Percentiles rank a stretch among this genome's conserved stretches.
These are phyloP conservation scores for Vitis vinifera DNA, from an alignment of 164 flowering plant species.

Conservation along the genomic window ASM3070453v1 NC_081815.1:2993501-2994000, in stretches of 20 bases:
- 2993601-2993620: not conserved
- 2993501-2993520: no score
- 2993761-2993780: conserved; percentile 93
- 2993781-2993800: conserved; percentile 96
- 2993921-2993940: no score
- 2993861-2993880: no score
- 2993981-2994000: not conserved
- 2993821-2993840: conserved; percentile 42
- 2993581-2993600: not conserved
- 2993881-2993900: no score
- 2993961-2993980: no score
- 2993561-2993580: no score
- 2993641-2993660: conserved; percentile 99
- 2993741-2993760: conserved; percentile 90
- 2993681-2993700: conserved; percentile 94
- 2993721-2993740: conserved; percentile 82
- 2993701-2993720: conserved; percentile 83
- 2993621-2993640: conserved; percentile 12
- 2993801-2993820: conserved; percentile 61
- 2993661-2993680: conserved; percentile 91
- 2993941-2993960: no score
- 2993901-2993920: no score
- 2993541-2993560: no score
- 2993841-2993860: not conserved
- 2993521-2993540: no score